phyloP scores from a whole-genome alignment of 495 filamentous ascomycete species.

The Neurospora sp. region DNA sequence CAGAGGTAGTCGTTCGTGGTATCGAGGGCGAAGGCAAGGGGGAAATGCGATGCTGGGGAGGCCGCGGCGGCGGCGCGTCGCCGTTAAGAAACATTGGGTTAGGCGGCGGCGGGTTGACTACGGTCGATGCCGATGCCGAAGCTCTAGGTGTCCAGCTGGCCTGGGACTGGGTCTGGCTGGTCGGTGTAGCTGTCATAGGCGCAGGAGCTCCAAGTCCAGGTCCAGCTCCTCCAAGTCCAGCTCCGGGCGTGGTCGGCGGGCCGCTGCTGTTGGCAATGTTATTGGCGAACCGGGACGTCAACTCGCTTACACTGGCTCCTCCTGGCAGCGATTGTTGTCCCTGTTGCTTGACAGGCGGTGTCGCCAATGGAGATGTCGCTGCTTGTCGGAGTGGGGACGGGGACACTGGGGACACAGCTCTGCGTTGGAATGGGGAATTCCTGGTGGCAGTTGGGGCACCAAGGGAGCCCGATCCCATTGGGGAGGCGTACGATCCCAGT shows the following conservation, averaged over 20 bases:
- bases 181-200: constrained; percentile 8
- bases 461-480: constrained; percentile 58
- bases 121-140: neutral
- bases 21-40: neutral
- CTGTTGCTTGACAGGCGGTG: constrained; percentile 34
- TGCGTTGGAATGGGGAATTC: constrained; percentile 63
- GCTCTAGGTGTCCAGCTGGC: neutral
- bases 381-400: constrained; percentile 39
- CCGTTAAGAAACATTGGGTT: neutral
- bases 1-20: constrained; percentile 11
- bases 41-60: neutral
- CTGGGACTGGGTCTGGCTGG: constrained; percentile 25
- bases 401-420: constrained; percentile 29
- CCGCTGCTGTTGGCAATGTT: neutral
- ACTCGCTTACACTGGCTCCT: constrained; percentile 20
- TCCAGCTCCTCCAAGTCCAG: neutral
- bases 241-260: neutral
- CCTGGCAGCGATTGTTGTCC: constrained; percentile 1
- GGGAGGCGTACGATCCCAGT: constrained; percentile 34
- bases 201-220: neutral
- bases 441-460: constrained; percentile 42
- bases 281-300: neutral
- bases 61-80: neutral
- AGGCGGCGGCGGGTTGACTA: neutral
- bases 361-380: constrained; percentile 25